Percentiles rank a stretch among this genome's conserved stretches.
phyloP scores from a whole-genome alignment of 2,329 filamentous ascomycete species.

The Alternaria arbusti region DNA sequence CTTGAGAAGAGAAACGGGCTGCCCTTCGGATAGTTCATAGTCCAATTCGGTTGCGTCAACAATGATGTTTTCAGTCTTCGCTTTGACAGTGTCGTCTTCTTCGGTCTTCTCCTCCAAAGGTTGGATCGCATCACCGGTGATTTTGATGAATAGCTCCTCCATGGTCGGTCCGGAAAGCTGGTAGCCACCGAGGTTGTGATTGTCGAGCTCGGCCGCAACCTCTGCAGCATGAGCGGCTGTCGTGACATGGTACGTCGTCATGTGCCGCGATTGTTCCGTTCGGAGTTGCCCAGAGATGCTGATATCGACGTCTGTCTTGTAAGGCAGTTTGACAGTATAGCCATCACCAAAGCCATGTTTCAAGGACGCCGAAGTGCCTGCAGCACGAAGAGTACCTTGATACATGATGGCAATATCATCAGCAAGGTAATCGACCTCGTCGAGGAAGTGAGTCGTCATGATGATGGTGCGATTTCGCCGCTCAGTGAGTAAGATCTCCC shows the following conservation, averaged over 20 bases:
- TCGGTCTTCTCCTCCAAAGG: background rate
- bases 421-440: slow-evolving; percentile 87
- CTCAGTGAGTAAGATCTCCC: slow-evolving; percentile 89
- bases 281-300: slow-evolving; percentile 65
- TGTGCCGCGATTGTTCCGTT: background rate
- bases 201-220: background rate
- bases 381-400: slow-evolving; percentile 79
- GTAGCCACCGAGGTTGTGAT: background rate
- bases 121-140: background rate
- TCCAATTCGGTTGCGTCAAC: background rate
- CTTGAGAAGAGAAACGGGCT: slow-evolving; percentile 68
- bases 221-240: background rate
- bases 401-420: slow-evolving; percentile 90
- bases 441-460: slow-evolving; percentile 90
- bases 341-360: slow-evolving; percentile 84
- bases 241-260: background rate
- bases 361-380: slow-evolving; percentile 83
- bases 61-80: background rate
- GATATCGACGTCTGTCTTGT: slow-evolving; percentile 50
- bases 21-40: slow-evolving; percentile 66
- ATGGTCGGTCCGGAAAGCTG: background rate
- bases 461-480: slow-evolving; percentile 82
- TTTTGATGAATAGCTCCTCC: background rate
- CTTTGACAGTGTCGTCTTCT: background rate
- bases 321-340: slow-evolving; percentile 67